phyloP scores from a whole-genome alignment of 129 eudicot genomes.

The Ambrosia artemisiifolia region DNA sequence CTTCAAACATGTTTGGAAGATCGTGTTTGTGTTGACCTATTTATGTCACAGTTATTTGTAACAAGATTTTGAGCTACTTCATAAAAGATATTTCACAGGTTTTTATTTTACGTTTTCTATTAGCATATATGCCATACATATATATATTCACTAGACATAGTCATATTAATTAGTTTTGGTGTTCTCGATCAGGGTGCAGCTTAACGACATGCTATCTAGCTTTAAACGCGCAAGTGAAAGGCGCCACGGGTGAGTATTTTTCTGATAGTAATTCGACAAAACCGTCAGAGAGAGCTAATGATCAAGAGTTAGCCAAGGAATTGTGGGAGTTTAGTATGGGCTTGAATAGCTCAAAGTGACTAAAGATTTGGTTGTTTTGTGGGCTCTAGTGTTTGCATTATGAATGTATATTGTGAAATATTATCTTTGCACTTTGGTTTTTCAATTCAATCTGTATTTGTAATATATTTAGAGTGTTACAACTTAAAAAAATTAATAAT shows the following conservation, averaged over 20 bases:
- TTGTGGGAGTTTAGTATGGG: background rate
- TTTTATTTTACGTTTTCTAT: background rate
- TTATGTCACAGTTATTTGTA: constrained; percentile 10
- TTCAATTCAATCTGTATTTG: too few species aligned
- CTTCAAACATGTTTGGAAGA: constrained; percentile 4
- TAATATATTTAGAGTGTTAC: background rate
- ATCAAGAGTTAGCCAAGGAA: constrained; percentile 12
- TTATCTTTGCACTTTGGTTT: background rate
- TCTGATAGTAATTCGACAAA: background rate
- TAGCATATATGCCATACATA: background rate
- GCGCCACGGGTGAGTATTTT: background rate
- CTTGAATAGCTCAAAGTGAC: constrained; percentile 2
- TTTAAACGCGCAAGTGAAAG: background rate
- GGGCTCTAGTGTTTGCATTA: background rate
- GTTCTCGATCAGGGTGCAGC: constrained; percentile 21
- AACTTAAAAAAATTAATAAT: background rate
- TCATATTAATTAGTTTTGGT: background rate
- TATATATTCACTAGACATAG: background rate
- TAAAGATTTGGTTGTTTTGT: background rate
- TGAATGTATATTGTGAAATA: background rate
- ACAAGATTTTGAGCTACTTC: constrained; percentile 18
- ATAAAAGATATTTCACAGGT: constrained; percentile 27
- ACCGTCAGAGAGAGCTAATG: background rate
- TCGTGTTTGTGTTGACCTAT: background rate
- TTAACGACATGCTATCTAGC: constrained; percentile 7